Evolutionary conservation across 2,329 filamentous ascomycete genomes (phyloP).

Genomic region (Monilinia laxa): DNA sequence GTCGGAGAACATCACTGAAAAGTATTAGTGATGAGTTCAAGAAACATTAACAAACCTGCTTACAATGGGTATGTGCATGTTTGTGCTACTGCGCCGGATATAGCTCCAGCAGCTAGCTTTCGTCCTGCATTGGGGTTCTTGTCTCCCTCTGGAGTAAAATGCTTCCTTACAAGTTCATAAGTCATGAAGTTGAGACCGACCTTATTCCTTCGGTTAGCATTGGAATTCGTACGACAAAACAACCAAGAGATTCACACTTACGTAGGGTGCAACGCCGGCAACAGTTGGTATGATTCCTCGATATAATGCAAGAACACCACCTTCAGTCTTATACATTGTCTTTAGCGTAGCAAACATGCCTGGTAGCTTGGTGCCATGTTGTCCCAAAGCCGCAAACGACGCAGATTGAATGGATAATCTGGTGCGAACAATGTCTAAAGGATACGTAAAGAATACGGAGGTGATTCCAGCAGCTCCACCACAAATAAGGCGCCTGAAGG

Average conservation of each 20-base stretch:
- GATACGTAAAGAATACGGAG: slow-evolving; percentile 92
- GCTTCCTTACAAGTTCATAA: slow-evolving; percentile 83
- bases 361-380: slow-evolving; percentile 65
- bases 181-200: slow-evolving; percentile 98
- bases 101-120: slow-evolving; percentile 84
- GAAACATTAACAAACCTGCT: slow-evolving; percentile 43
- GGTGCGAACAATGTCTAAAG: slow-evolving; percentile 95
- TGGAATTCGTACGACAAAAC: background rate
- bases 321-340: slow-evolving; percentile 87
- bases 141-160: slow-evolving; percentile 84
- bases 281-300: slow-evolving; percentile 92
- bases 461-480: slow-evolving; percentile 92
- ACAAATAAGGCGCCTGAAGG: slow-evolving; percentile 77
- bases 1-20: slow-evolving; percentile 79
- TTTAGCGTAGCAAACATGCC: slow-evolving; percentile 88
- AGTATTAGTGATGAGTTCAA: slow-evolving; percentile 26
- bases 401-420: slow-evolving; percentile 94
- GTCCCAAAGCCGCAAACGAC: slow-evolving; percentile 77
- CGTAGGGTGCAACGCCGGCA: slow-evolving; percentile 92
- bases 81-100: slow-evolving; percentile 95
- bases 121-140: slow-evolving; percentile 75
- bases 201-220: slow-evolving; percentile 44
- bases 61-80: slow-evolving; percentile 98
- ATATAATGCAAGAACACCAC: slow-evolving; percentile 82
- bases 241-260: slow-evolving; percentile 43